Base-by-base conservation (phyloP, 2,329 filamentous ascomycete species). In the Sporothrix euskadiensis region DNA sequence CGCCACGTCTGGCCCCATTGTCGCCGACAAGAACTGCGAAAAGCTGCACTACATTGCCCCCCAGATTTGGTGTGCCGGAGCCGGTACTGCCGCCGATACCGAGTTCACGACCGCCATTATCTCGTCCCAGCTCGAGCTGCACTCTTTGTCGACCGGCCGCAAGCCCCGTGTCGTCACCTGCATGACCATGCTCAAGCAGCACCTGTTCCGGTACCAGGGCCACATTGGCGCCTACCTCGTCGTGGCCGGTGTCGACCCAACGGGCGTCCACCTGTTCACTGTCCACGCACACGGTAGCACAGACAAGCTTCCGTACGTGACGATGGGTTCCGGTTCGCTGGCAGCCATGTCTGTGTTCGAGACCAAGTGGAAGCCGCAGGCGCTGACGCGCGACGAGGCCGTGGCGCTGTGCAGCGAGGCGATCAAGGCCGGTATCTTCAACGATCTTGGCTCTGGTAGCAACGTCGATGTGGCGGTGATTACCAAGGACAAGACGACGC, bases 1-100 rank as follows among this genome's bases (percentile, higher is more conserved):
- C 89, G 96, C 96, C 76, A 99, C 96, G 65, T 97, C 93, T 77
- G 96, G 96, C 49, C 94, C 96, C 78, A 99, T 99, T 84, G 96
- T 99, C 79, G 97, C 97, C 84, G 96, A 99, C 89, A 99, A 99
- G 93, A 99, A 99, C 89, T 98, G 96, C 87, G 95, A 99, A 86
- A 99, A 99, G 87, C 91, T 99, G 77, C 96, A 99, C 86, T 99
- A 97, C 88, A 99, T 99, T 83, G 88, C 96, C 59, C 95, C 96
- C 74, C 94, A 98, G 84, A 99, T 99, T 84, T 99, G 96, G 96
- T 99, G 96, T 84, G 96, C 96, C 10, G 96, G 96, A 78, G 97
- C 96, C 78, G 96, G 97, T 83, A 99, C 96, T 70, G 96, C 96
- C 75, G 96, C 96, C 79, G 96, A 99, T 83, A 98, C 95, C 77